phyloP scores from a whole-genome alignment of 2,329 filamentous ascomycete genomes.

The Sclerotinia glacialis region DNA sequence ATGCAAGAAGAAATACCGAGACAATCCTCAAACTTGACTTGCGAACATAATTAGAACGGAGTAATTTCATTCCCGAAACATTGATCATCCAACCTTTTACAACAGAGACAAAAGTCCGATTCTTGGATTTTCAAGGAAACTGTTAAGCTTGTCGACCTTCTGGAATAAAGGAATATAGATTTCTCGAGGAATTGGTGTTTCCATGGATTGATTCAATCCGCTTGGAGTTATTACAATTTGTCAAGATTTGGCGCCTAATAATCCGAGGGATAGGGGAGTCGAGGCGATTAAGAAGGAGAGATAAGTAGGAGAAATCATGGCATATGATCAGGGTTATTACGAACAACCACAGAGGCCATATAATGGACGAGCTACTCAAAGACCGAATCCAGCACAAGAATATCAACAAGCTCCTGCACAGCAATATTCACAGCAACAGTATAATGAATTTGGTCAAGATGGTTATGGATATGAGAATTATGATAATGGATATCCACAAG shows the following conservation, averaged over 20 bases:
- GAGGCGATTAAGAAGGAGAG: not conserved
- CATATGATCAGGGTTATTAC: conserved; percentile 38
- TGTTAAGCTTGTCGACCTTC: not conserved
- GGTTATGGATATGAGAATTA: conserved; percentile 37
- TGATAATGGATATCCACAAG: conserved; percentile 32
- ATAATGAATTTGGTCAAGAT: conserved; percentile 37
- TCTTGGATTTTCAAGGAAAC: not conserved
- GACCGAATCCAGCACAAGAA: conserved; percentile 34
- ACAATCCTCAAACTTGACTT: conserved; percentile 15
- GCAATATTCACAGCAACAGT: conserved; percentile 65
- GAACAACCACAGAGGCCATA: conserved; percentile 37
- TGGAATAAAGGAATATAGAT: not conserved
- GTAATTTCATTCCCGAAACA: conserved; percentile 15
- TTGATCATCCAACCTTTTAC: conserved; percentile 4
- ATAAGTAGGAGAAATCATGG: conserved; percentile 31
- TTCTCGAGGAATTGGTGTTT: not conserved
- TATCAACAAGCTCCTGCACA: conserved; percentile 33
- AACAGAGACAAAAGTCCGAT: not conserved
- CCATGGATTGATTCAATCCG: not conserved
- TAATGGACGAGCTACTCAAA: conserved; percentile 34
- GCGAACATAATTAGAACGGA: not conserved
- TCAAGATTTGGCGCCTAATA: conserved; percentile 13
- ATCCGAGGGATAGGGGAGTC: not conserved
- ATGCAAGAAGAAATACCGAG: not conserved
- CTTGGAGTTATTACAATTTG: not conserved